phyloP scores from a whole-genome alignment of 2,329 filamentous ascomycete species.

The Passalora sequoiae region DNA sequence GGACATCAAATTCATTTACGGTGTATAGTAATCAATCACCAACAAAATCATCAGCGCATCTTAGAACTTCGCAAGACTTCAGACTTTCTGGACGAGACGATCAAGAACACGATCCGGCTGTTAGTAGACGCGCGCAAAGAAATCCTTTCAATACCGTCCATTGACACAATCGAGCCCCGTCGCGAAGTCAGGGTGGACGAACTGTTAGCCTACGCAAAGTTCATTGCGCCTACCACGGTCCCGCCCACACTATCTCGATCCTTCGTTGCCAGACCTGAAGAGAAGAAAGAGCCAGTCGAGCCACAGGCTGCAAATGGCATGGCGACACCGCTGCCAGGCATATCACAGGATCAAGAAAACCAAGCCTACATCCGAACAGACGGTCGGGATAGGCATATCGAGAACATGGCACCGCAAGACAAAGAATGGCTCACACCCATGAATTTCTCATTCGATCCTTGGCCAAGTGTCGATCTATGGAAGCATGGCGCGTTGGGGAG shows the following conservation, averaged over 20 bases:
- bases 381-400: conserved; percentile 17
- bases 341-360: conserved; percentile 15
- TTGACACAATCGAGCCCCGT: conserved; percentile 41
- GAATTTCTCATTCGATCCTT: conserved; percentile 63
- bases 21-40: conserved; percentile 60
- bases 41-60: conserved; percentile 67
- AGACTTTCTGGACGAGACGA: conserved; percentile 62
- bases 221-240: conserved; percentile 74
- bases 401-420: conserved; percentile 34
- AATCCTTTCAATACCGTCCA: conserved; percentile 59
- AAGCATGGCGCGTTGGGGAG: conserved; percentile 60
- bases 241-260: conserved; percentile 52
- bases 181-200: conserved; percentile 61
- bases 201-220: conserved; percentile 70
- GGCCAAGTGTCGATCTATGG: conserved; percentile 68
- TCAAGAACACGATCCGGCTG: conserved; percentile 64
- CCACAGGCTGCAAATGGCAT: conserved; percentile 31
- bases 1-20: not conserved
- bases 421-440: conserved; percentile 37
- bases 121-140: conserved; percentile 70
- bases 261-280: conserved; percentile 5
- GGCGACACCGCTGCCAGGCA: conserved; percentile 25
- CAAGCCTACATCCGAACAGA: conserved; percentile 12
- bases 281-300: conserved; percentile 5
- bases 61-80: conserved; percentile 63